Evolutionary conservation across 768 basidiomycete species (phyloP).

Genomic region (Leccinum uliginosum): DNA sequence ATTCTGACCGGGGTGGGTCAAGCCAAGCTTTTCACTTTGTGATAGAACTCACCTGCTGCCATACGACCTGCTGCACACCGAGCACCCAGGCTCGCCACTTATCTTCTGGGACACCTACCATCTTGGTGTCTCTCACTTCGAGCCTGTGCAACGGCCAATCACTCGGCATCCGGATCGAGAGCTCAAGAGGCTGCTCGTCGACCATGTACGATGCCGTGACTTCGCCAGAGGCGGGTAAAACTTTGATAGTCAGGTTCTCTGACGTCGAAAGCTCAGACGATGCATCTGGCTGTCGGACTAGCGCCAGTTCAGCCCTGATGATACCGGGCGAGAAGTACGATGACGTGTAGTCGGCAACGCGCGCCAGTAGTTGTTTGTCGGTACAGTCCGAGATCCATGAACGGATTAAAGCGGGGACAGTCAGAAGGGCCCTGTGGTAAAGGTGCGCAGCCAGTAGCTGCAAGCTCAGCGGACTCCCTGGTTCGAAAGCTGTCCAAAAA

Average conservation of each 20-base stretch:
- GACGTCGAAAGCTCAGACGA: constrained; percentile 54
- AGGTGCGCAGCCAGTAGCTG: constrained; percentile 78
- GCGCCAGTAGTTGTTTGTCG: constrained; percentile 79
- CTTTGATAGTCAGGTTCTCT: constrained; percentile 78
- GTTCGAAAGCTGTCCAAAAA: constrained; percentile 49
- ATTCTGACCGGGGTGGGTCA: constrained; percentile 47
- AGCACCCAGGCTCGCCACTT: constrained; percentile 94
- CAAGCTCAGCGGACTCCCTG: constrained; percentile 46
- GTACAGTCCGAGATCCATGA: constrained; percentile 84
- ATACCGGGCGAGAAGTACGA: constrained; percentile 86
- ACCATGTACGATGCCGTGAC: constrained; percentile 81
- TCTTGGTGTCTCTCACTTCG: constrained; percentile 80
- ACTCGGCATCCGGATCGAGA: constrained; percentile 75
- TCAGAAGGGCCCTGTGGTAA: constrained; percentile 81
- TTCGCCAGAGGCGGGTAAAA: constrained; percentile 69
- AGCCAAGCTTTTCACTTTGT: not conserved
- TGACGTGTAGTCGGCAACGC: constrained; percentile 75
- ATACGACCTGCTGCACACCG: constrained; percentile 86
- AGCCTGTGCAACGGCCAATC: constrained; percentile 91
- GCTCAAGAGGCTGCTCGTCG: constrained; percentile 92
- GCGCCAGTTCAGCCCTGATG: constrained; percentile 76
- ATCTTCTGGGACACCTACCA: constrained; percentile 84
- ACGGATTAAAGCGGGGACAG: constrained; percentile 81
- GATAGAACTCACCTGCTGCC: constrained; percentile 63
- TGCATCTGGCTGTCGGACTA: constrained; percentile 54